Conservation (phyloP, 371 early-diverging fungal genomes). For the Mortierella polycephala region DNA sequence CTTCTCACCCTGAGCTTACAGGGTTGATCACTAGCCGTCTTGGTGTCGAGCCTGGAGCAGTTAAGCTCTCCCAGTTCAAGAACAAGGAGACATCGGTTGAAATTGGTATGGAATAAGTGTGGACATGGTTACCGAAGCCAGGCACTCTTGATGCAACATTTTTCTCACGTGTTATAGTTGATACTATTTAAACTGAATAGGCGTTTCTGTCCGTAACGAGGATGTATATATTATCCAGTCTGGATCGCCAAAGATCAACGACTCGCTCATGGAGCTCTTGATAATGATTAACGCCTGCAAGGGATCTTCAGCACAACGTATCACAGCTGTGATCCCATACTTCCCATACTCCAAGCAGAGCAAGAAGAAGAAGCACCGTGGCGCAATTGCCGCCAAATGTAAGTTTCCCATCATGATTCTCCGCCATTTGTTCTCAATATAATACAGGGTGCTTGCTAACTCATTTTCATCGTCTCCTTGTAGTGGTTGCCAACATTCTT, state of each 20-base stretch:
- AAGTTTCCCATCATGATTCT: conserved; percentile 21
- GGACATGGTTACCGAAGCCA: neutral
- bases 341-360: conserved; percentile 97
- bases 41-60: conserved; percentile 78
- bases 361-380: conserved; percentile 95
- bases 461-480: neutral
- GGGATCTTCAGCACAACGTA: conserved; percentile 88
- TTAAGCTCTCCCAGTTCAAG: conserved; percentile 78
- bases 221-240: conserved; percentile 98
- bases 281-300: conserved; percentile 97
- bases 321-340: conserved; percentile 93
- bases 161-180: neutral
- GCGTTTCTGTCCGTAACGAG: conserved; percentile 92
- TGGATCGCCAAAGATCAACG: conserved; percentile 90
- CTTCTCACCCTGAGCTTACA: conserved; percentile 94
- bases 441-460: neutral
- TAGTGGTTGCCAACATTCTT: conserved; percentile 96
- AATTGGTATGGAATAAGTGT: conserved; percentile 55
- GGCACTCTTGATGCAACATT: neutral
- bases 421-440: neutral
- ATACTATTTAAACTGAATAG: conserved; percentile 52
- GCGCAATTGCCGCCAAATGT: conserved; percentile 95
- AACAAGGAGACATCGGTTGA: conserved; percentile 83
- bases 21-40: conserved; percentile 82
- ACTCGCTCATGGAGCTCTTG: conserved; percentile 95